Evolutionary conservation across 2,329 filamentous ascomycete genomes (phyloP).

Genomic region (Apiospora aurea): DNA sequence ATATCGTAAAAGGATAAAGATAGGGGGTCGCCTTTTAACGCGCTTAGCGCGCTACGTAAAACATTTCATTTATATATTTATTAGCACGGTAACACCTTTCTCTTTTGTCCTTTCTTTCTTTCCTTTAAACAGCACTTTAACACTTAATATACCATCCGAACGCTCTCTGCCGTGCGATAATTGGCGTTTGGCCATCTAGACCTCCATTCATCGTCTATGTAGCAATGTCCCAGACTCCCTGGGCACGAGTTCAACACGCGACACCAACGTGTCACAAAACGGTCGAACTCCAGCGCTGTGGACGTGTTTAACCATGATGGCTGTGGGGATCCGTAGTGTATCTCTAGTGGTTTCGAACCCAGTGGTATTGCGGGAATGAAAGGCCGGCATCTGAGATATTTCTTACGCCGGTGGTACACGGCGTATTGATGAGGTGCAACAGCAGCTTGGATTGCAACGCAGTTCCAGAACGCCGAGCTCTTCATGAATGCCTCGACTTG

Average conservation of each 20-base stretch:
- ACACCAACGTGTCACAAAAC: background rate
- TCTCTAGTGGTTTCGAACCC: background rate
- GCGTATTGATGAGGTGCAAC: background rate
- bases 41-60: too few relatives aligned
- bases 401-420: background rate
- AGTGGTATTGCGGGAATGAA: background rate
- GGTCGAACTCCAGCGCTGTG: background rate
- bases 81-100: too few relatives aligned
- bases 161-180: too few relatives aligned
- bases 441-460: background rate
- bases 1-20: too few relatives aligned
- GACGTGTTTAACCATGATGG: background rate
- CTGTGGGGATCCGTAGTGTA: background rate
- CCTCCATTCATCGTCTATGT: background rate
- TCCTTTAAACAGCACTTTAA: too few relatives aligned
- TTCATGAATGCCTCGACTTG: background rate
- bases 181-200: background rate
- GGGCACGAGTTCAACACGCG: background rate
- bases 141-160: too few relatives aligned
- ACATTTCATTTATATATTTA: too few relatives aligned
- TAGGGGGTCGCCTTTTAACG: too few relatives aligned
- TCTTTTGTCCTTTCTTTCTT: too few relatives aligned
- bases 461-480: background rate
- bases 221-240: background rate
- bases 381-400: background rate